Evolutionary conservation across 2,329 filamentous ascomycete genomes (phyloP).

Genomic region (Fusarium longipes): DNA sequence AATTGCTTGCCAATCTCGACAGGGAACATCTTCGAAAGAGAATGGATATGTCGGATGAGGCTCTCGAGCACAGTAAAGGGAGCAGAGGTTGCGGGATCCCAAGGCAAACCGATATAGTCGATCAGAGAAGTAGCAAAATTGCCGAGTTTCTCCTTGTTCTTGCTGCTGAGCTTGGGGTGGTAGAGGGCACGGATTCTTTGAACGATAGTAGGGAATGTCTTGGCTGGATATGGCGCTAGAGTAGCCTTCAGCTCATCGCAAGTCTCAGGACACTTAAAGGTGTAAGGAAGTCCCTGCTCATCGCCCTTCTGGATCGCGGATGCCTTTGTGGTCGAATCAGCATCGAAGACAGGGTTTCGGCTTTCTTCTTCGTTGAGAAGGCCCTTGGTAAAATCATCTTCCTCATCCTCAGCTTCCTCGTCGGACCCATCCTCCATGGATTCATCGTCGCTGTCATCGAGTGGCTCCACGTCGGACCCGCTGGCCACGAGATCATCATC

Average conservation of each 20-base stretch:
- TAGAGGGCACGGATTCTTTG: constrained; percentile 93
- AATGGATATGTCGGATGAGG: constrained; percentile 90
- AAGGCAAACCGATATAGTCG: constrained; percentile 67
- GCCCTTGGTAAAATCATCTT: constrained; percentile 75
- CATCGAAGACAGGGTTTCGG: constrained; percentile 63
- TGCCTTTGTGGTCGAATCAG: constrained; percentile 56
- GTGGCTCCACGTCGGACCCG: constrained; percentile 74
- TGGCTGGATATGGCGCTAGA: constrained; percentile 68
- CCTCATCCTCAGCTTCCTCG: constrained; percentile 54
- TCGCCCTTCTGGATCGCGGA: constrained; percentile 54
- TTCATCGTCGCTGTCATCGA: constrained; percentile 63
- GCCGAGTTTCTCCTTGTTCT: constrained; percentile 85
- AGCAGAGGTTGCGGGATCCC: constrained; percentile 57
- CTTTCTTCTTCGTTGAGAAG: constrained; percentile 70
- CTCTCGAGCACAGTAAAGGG: constrained; percentile 79
- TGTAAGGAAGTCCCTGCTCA: constrained; percentile 76
- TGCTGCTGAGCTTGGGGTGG: constrained; percentile 84
- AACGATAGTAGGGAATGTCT: constrained; percentile 80
- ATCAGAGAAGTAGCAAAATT: constrained; percentile 75
- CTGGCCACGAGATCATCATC: constrained; percentile 90
- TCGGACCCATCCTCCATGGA: constrained; percentile 58
- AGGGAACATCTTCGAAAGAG: constrained; percentile 86
- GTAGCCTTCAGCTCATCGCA: constrained; percentile 79
- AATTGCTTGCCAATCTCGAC: constrained; percentile 82
- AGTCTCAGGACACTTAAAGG: constrained; percentile 84